These are phyloP conservation scores for Alternaria alternata DNA, from an alignment of 2,329 filamentous ascomycete species.

Conservation along the genomic window DNA sequence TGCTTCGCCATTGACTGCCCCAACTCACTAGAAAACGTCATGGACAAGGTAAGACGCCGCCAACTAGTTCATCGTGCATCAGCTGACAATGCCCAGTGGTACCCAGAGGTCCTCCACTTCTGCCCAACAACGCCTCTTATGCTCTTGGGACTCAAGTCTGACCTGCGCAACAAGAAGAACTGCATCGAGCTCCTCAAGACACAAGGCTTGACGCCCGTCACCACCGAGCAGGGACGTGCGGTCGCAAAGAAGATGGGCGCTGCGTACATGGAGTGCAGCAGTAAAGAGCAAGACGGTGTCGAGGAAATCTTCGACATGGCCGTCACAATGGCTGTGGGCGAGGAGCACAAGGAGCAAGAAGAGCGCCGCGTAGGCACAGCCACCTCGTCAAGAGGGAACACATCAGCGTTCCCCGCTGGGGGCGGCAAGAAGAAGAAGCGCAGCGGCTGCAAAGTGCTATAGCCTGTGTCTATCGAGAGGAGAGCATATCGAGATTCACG, in stretches of 20 bases:
- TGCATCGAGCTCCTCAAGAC: constrained; percentile 99
- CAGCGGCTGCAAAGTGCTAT: constrained; percentile 52
- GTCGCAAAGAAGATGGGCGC: constrained; percentile 95
- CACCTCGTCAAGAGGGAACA: constrained; percentile 24
- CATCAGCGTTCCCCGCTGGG: constrained; percentile 35
- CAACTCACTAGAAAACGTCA: constrained; percentile 96
- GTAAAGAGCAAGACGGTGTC: constrained; percentile 95
- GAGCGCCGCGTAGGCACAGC: constrained; percentile 22
- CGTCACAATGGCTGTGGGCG: constrained; percentile 86
- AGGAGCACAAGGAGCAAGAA: constrained; percentile 58
- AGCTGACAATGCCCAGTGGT: constrained; percentile 75
- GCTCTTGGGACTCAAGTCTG: constrained; percentile 95
- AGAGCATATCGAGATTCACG: constrained; percentile 46
- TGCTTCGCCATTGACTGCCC: constrained; percentile 99
- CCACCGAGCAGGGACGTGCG: constrained; percentile 83
- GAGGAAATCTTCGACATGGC: constrained; percentile 96
- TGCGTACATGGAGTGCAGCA: constrained; percentile 97
- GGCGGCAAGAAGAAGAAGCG: constrained; percentile 51
- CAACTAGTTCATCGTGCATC: background rate
- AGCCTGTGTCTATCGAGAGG: constrained; percentile 31
- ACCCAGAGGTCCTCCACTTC: constrained; percentile 98
- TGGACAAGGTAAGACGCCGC: constrained; percentile 82
- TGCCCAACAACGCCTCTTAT: constrained; percentile 96
- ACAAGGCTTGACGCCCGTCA: constrained; percentile 94
- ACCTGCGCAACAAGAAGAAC: constrained; percentile 92